Evolutionary conservation across 2,329 filamentous ascomycete species (phyloP), one percentile per base, ranked within the genome.

Genomic region (Waltergamsia citrina): DNA sequence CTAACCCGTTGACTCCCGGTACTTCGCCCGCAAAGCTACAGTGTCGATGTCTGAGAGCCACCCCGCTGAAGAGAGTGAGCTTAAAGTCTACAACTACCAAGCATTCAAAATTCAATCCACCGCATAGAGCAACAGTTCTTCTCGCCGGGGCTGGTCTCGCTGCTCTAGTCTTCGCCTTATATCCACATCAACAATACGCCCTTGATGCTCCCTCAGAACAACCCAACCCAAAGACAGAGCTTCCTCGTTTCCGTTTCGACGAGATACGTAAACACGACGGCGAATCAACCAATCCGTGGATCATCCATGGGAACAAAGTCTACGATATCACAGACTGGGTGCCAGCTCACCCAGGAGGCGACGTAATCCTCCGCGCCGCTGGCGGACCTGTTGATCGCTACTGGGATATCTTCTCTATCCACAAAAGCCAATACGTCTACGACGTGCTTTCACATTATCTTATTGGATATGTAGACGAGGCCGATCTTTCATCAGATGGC

Each of bases 261-360:
- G 68, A 74, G 36, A 51, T 76, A 30, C 67, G 63, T 31, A 55
- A 66, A 33, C 71, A 76, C 41, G 65, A 69, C n/a, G 57, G 59
- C 14, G 59, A 61, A 15, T 71, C 74, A 0, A 48, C 63, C 2
- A 53, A 60, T 8, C 76, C 76, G 3, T 83, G 78, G 78, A 69
- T 83, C 4, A 74, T 71, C n/a, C 65, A 67, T 34, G 72, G 65
- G 17, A 71, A 73, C 48, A 72, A 74, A 37, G 76, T 83, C 15
- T 83, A 82, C 60, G 72, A 83, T 46, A 82, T 83, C 34, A 82
- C 78, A 1, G 74, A 81, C 33, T 83, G 78, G 74, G 57, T 82
- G 16, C 58, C 63, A 2, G 74, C 67, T 1, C 78, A 83, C 47
- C 78, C 78, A 0, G 78, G 78, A 4, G 78, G 78, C 27, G 71